These are phyloP conservation scores for Cercospora sp. DNA, from an alignment of 2,329 filamentous ascomycete genomes.

Conservation along the genomic window DNA sequence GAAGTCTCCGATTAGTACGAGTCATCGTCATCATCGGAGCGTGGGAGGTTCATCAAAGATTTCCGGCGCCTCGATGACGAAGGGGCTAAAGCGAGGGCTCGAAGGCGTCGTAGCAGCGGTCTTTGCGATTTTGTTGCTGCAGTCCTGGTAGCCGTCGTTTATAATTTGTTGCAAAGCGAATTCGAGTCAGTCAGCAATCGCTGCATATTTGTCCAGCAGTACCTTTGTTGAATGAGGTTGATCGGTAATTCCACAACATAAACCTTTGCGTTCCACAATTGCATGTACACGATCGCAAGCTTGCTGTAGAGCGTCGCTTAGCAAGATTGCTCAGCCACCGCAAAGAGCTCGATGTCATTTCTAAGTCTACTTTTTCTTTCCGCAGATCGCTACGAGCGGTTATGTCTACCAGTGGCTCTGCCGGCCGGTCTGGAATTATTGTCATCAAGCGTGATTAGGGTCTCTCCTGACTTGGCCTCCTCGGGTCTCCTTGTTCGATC, in stretches of 20 bases:
- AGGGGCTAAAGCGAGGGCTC: not conserved
- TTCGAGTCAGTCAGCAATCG: not conserved
- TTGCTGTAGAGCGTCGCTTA: not conserved
- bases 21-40: not conserved
- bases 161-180: not conserved
- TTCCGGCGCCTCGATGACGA: not conserved
- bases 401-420: not conserved
- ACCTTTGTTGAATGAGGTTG: not conserved
- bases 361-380: not conserved
- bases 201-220: not conserved
- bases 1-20: not conserved
- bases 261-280: not conserved
- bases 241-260: not conserved
- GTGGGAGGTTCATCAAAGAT: not conserved
- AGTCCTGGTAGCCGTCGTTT: not conserved
- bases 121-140: not conserved
- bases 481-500: constrained; percentile 47
- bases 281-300: not conserved
- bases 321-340: not conserved
- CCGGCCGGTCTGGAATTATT: not conserved
- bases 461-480: constrained; percentile 12
- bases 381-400: not conserved
- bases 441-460: not conserved
- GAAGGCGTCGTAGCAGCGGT: not conserved
- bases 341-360: not conserved